Conservation (phyloP, 2,329 filamentous ascomycete species). For the Plectosphaerella sp. region DNA sequence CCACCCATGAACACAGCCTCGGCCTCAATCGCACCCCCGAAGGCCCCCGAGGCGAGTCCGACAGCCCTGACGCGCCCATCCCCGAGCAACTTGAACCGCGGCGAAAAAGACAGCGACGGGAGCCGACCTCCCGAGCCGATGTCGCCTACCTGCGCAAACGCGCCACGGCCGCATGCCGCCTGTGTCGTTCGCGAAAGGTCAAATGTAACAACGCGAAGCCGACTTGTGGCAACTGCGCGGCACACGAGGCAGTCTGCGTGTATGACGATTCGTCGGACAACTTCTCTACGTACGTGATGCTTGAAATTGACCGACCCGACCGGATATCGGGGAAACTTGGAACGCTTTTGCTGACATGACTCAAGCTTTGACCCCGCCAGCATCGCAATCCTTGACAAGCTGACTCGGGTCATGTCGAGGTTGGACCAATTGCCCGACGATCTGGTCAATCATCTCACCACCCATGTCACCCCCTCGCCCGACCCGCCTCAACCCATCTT, state of each 20-base stretch:
- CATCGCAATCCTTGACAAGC: neutral
- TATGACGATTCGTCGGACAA: constrained; percentile 1
- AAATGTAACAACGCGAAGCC: constrained; percentile 2
- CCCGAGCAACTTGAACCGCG: neutral
- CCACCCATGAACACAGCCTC: too few relatives aligned
- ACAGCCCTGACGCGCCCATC: neutral
- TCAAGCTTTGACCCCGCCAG: neutral
- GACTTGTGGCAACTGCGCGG: neutral
- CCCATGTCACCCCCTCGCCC: too few relatives aligned
- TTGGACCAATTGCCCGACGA: neutral
- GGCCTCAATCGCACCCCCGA: too few relatives aligned
- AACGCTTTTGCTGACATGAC: neutral
- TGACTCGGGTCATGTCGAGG: neutral
- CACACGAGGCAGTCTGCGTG: neutral
- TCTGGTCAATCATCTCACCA: neutral
- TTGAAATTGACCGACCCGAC: neutral
- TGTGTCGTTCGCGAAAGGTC: constrained; percentile 1
- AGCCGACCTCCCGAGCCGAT: neutral
- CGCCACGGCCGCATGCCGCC: neutral
- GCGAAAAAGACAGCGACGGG: neutral
- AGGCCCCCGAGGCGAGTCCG: neutral
- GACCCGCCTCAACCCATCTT: too few relatives aligned
- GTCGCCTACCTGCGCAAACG: neutral
- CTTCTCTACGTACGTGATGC: neutral
- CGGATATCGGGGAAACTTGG: neutral